phyloP scores from a whole-genome alignment of 2,329 filamentous ascomycete genomes.

The Hysterium pulicare region DNA sequence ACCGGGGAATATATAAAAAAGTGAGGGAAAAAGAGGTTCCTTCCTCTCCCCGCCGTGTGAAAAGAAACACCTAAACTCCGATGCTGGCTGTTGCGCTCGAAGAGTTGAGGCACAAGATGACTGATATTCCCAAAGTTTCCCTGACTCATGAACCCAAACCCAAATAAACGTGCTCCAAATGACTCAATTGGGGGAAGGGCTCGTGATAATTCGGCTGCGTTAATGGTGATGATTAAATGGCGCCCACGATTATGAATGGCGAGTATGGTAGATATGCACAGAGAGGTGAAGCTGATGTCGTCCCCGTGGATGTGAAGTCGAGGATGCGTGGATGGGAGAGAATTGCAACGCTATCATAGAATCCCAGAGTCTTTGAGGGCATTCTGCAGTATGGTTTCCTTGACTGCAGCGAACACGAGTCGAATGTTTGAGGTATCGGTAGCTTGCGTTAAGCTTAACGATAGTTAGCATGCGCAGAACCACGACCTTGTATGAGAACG shows the following conservation, averaged over 20 bases:
- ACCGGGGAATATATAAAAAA: not conserved
- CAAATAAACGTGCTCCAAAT: constrained; percentile 1
- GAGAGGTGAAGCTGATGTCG: not conserved
- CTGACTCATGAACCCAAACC: not conserved
- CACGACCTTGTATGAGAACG: not conserved
- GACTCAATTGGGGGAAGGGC: not conserved
- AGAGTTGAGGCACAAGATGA: constrained; percentile 1
- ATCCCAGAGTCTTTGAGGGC: constrained; percentile 97
- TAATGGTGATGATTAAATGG: not conserved
- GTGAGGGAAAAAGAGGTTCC: not conserved
- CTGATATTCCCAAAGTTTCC: constrained; percentile 3
- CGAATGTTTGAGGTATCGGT: constrained; percentile 98
- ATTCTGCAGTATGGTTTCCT: constrained; percentile 98
- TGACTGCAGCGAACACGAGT: constrained; percentile 95
- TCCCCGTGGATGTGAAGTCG: not conserved
- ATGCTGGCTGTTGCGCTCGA: constrained; percentile 5
- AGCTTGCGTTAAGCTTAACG: constrained; percentile 85
- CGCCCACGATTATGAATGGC: not conserved
- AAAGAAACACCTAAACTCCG: constrained; percentile 3
- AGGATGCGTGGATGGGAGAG: not conserved
- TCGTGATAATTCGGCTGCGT: not conserved
- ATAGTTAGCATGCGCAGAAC: constrained; percentile 21
- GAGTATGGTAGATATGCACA: constrained; percentile 2
- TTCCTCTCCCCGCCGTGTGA: not conserved
- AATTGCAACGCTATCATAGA: constrained; percentile 46